phyloP scores from a whole-genome alignment of 2,329 filamentous ascomycete genomes.

The Elsinoe arachidis region DNA sequence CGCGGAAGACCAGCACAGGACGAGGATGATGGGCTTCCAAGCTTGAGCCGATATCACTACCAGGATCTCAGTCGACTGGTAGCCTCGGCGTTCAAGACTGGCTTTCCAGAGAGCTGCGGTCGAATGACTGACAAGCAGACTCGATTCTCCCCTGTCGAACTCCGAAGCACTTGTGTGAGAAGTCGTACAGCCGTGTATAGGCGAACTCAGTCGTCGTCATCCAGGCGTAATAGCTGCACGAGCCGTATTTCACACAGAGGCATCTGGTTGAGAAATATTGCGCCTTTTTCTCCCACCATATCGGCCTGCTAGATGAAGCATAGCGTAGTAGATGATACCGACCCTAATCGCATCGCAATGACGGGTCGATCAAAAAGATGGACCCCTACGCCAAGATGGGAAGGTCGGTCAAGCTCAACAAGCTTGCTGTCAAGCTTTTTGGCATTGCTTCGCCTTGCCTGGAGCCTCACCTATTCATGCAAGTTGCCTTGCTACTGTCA shows the following conservation, averaged over 20 bases:
- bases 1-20: too few species aligned
- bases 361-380: neutral
- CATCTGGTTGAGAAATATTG: neutral
- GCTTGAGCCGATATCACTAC: too few species aligned
- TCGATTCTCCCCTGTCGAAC: too few species aligned
- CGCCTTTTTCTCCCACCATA: neutral
- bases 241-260: too few species aligned
- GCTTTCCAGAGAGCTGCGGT: too few species aligned
- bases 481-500: neutral
- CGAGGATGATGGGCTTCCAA: too few species aligned
- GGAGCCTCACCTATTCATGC: neutral
- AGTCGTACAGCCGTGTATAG: neutral
- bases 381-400: constrained; percentile 3
- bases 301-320: neutral
- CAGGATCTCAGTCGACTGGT: too few species aligned
- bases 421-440: constrained; percentile 6
- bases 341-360: neutral
- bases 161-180: too few species aligned
- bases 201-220: neutral
- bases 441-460: constrained; percentile 5
- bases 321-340: neutral
- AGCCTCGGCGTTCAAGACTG: too few species aligned
- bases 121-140: too few species aligned
- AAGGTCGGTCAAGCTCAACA: constrained; percentile 8
- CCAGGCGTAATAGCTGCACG: neutral